phyloP scores from a whole-genome alignment of 2,329 filamentous ascomycete species.

The Aspergillus uvarum region DNA sequence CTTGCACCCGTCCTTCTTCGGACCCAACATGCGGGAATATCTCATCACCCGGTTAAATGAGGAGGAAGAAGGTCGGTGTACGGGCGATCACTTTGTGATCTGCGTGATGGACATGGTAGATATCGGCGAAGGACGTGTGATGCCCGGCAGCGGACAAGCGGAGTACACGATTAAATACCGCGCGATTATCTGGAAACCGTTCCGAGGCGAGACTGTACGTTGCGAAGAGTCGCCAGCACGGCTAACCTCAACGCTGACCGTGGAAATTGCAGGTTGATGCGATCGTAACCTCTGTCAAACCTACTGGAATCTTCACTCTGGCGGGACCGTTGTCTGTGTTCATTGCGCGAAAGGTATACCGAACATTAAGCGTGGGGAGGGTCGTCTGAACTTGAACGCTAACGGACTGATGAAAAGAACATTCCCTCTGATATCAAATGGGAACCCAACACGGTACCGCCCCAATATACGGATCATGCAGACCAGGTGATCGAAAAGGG shows the following conservation, averaged over 20 bases:
- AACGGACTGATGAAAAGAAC: constrained; percentile 31
- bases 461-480: constrained; percentile 92
- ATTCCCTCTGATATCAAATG: constrained; percentile 91
- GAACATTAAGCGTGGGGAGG: constrained; percentile 11
- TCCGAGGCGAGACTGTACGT: constrained; percentile 94
- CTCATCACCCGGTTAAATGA: constrained; percentile 85
- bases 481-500: constrained; percentile 92
- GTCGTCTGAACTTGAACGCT: constrained; percentile 10
- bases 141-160: constrained; percentile 86
- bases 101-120: constrained; percentile 96
- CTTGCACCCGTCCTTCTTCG: constrained; percentile 95
- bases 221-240: constrained; percentile 8
- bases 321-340: constrained; percentile 51
- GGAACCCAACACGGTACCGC: constrained; percentile 93
- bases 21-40: constrained; percentile 86
- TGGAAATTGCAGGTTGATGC: constrained; percentile 73
- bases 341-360: constrained; percentile 67
- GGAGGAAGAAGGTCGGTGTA: constrained; percentile 93
- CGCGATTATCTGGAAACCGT: constrained; percentile 95
- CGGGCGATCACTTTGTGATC: constrained; percentile 95
- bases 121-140: constrained; percentile 87
- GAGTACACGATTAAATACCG: constrained; percentile 95
- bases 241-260: constrained; percentile 28
- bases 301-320: constrained; percentile 72
- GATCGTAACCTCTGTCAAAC: constrained; percentile 86